Conservation (phyloP, 2,329 filamentous ascomycete genomes). For the Sarocladium oryzae region DNA sequence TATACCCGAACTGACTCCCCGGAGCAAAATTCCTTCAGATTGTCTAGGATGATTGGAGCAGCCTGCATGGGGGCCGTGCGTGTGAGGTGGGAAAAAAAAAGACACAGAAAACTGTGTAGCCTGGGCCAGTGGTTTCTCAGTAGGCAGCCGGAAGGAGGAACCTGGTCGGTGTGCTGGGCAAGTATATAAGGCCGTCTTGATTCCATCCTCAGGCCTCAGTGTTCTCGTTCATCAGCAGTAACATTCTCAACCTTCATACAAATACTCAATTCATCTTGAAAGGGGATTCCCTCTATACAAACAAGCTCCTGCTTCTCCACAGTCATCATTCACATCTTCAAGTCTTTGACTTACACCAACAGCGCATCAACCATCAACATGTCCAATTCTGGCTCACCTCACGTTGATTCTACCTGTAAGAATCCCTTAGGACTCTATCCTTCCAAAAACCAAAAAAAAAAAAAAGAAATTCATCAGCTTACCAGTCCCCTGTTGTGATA, state of each 20-base stretch:
- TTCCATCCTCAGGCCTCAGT: slow-evolving; percentile 1
- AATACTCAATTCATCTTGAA: neutral
- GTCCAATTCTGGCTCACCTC: neutral
- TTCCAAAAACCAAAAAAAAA: too few species aligned
- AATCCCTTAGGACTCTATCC: neutral
- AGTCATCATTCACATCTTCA: neutral
- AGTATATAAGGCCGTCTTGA: neutral
- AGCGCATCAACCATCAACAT: neutral
- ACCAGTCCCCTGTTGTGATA: too few species aligned
- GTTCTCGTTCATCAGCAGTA: neutral
- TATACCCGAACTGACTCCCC: neutral
- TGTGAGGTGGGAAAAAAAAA: too few species aligned
- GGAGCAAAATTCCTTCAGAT: neutral
- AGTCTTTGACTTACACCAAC: neutral
- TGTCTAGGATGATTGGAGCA: neutral
- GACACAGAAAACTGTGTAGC: too few species aligned
- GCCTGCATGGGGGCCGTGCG: too few species aligned
- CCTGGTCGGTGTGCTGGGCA: neutral
- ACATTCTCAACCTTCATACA: neutral
- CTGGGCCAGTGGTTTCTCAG: neutral
- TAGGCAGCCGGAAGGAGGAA: neutral
- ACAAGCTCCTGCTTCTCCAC: neutral
- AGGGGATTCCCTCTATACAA: neutral
- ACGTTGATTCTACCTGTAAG: slow-evolving; percentile 5
- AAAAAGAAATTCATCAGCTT: too few species aligned